Evolutionary conservation across 768 basidiomycete genomes (phyloP).

Genomic region (Leccinum barrowsii): DNA sequence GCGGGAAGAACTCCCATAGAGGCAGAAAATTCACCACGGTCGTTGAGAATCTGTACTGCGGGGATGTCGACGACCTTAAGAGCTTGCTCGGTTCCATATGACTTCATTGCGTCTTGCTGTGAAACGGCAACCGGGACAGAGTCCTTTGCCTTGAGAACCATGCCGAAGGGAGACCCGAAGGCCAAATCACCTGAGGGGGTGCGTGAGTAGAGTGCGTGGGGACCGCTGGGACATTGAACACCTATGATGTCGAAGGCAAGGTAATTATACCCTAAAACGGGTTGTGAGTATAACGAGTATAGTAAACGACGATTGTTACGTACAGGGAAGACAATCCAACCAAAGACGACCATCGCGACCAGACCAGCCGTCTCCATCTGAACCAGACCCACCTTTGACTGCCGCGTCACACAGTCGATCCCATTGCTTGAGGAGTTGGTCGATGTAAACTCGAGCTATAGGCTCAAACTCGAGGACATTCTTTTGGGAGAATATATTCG

Average conservation of each 20-base stretch:
- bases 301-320: conserved; percentile 20
- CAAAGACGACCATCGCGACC: conserved; percentile 62
- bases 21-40: conserved; percentile 83
- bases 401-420: conserved; percentile 61
- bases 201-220: neutral
- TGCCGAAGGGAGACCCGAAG: conserved; percentile 86
- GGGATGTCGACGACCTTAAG: conserved; percentile 60
- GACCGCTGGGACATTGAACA: neutral
- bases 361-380: conserved; percentile 63
- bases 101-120: conserved; percentile 51
- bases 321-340: conserved; percentile 73
- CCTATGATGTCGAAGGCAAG: conserved; percentile 79
- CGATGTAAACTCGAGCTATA: conserved; percentile 60
- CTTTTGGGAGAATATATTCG: conserved; percentile 82
- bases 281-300: conserved; percentile 6
- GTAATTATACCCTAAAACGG: conserved; percentile 49
- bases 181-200: conserved; percentile 55
- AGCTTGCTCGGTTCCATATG: conserved; percentile 46
- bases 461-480: conserved; percentile 85
- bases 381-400: conserved; percentile 50
- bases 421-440: conserved; percentile 66
- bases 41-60: conserved; percentile 82
- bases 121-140: conserved; percentile 64
- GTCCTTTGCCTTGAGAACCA: conserved; percentile 74
- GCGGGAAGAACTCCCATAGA: conserved; percentile 77